phyloP scores from a whole-genome alignment of 73 alveolate species.

The Vitrella brassicaformis region DNA sequence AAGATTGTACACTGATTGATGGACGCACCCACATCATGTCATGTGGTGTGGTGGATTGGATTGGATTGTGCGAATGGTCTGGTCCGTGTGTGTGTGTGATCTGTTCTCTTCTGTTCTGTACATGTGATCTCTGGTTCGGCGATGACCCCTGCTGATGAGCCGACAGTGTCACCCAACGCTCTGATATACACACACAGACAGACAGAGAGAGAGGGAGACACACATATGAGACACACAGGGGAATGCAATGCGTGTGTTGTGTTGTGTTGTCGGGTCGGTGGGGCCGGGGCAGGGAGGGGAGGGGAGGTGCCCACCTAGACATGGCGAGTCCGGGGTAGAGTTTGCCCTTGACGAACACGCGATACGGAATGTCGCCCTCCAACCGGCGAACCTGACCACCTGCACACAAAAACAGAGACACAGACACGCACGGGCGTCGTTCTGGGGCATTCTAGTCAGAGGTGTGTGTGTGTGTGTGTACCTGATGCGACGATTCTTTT shows the following conservation, averaged over 20 bases:
- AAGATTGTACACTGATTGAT: too few species aligned
- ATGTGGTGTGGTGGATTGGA: too few species aligned
- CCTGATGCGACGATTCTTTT: conserved; percentile 37
- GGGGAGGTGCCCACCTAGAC: conserved; percentile 4
- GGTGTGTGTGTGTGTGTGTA: too few species aligned
- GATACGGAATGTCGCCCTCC: conserved; percentile 45
- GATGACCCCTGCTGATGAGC: conserved; percentile 48
- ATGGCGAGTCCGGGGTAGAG: conserved; percentile 59
- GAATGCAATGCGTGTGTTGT: background rate
- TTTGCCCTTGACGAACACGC: conserved; percentile 54
- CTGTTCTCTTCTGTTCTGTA: too few species aligned
- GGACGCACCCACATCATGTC: too few species aligned
- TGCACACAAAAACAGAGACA: background rate
- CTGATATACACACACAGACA: conserved; percentile 1
- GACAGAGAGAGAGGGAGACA: background rate
- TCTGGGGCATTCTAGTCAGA: too few species aligned
- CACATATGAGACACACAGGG: background rate
- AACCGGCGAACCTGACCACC: conserved; percentile 46
- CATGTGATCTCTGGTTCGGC: conserved; percentile 48
- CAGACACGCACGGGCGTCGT: too few species aligned
- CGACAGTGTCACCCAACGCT: conserved; percentile 56
- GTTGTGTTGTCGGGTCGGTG: background rate
- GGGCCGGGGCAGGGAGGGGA: background rate
- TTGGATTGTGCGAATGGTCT: too few species aligned
- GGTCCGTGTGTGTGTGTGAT: too few species aligned